Evolutionary conservation across 306 rosid species (phyloP), one percentile per base, ranked within the genome.

Genomic region (Pyrus communis): DNA sequence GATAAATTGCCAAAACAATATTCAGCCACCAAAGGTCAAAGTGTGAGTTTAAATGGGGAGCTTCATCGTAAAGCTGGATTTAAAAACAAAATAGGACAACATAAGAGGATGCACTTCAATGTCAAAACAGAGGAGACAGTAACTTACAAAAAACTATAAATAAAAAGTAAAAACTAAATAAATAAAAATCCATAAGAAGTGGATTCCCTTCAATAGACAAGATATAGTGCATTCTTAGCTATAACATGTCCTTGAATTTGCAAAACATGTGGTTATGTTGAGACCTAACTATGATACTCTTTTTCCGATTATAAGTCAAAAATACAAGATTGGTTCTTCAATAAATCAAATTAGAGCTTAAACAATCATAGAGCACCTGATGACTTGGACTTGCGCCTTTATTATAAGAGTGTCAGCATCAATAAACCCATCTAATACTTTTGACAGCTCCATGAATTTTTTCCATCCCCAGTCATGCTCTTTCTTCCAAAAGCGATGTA

Each of bases 381-480:
- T 96, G 71, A 96, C 98, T 93, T 96, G 99, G 84, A 96, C 98
- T 88, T 96, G 99, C 80, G 99, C 99, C 85, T 91, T 96, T 82
- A 96, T 96, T 84, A 93, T 91, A 74, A 96, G 90, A 67, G 89
- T 89, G 87, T 96, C 99, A 40, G 96, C 51, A 64, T 96, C 99
- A 82, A 96, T 91, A 85, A 96, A 96, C 70, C 99, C 99, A 67
- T 96, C 99, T 73, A 86, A 80, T 72, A 96, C 98, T 90, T 96
- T 93, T 21, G 99, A 87, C 72, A 91, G 89, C 89, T 96, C 99
- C 99, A 93, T 96, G 79, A 96, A 96, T 81, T 96, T 96, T 78
- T 96, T 96, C 99, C 99, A 96, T 67, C 99, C 99, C 99, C 99
- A 96, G 81, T 96, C 99, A 77, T 96, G 99, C 83, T 96, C 99